Base-by-base conservation (phyloP, 2,329 filamentous ascomycete species). In the Aspergillus pseudoterreus region DNA sequence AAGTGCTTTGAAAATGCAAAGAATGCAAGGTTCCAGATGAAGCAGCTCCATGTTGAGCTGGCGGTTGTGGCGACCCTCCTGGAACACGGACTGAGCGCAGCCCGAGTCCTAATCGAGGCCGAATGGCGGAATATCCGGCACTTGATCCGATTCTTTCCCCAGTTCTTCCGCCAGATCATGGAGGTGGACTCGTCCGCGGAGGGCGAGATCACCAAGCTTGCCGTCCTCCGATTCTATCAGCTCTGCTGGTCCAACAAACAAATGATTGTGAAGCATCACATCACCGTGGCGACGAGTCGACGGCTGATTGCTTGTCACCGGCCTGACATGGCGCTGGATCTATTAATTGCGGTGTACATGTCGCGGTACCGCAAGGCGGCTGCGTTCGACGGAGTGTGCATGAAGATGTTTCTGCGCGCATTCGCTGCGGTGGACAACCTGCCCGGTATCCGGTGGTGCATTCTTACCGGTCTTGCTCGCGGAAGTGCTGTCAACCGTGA, bases 391-490 rank as follows among this genome's bases (percentile, higher is more conserved):
- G 65, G 64, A n/a, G 62, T 68, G 6, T 67, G 63, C 45, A 61
- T 74, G 57, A 71, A 72, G 51, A 65, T 73, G 55, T 62, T 73
- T 42, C 39, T 70, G 14, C 69, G 71, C 17, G 68, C 65, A 6
- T 72, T 67, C 41, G 61, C 66, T 1, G 49, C 50, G 2, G 48
- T 54, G 4, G 58, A 62, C 4, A 64, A 71, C 30, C 48, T 68
- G 6, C 59, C 63, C n/a, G 72, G 71, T 2, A 55, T 73, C 2
- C 69, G 71, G 45, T 74, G 72, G 72, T 72, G 70, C 45, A 63
- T 74, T 38, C 47, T 72, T 47, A 69, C 69, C 2, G 67, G 62
- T n/a, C 57, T 74, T 21, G 60, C 66, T 24, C 67, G 71, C 24
- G 53, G 57, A 2, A 69, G 65, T 30, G 63, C 66, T 11, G 49